A percentile compares a stretch with the other conserved stretches of the same genome.
Evolutionary conservation across 495 filamentous ascomycete genomes (phyloP).

Genomic region (Penicillium roqueforti): DNA sequence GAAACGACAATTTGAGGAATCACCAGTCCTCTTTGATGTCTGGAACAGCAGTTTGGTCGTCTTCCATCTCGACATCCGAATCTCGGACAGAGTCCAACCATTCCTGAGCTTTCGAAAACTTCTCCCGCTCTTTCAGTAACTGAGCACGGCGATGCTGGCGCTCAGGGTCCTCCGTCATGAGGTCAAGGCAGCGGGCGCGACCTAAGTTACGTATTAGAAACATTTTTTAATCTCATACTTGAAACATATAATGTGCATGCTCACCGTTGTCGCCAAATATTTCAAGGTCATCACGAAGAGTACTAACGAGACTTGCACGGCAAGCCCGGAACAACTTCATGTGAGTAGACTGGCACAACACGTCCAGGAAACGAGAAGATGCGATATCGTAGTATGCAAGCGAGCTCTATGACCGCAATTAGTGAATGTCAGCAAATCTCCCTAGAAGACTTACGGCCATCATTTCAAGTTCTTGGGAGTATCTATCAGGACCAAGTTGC

Average conservation of each 20-base stretch:
- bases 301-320: slow-evolving; percentile 29
- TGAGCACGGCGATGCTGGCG: slow-evolving; percentile 35
- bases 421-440: background rate
- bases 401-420: slow-evolving; percentile 27
- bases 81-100: slow-evolving; percentile 30
- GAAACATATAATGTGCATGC: background rate
- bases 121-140: slow-evolving; percentile 41
- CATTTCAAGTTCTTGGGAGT: slow-evolving; percentile 43
- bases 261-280: slow-evolving; percentile 39
- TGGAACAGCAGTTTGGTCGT: background rate
- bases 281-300: slow-evolving; percentile 33
- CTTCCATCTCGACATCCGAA: slow-evolving; percentile 19
- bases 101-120: slow-evolving; percentile 42
- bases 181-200: slow-evolving; percentile 16
- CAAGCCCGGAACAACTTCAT: slow-evolving; percentile 45
- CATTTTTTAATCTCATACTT: background rate
- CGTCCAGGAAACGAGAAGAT: slow-evolving; percentile 45
- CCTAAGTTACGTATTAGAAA: slow-evolving; percentile 9
- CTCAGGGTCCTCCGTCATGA: slow-evolving; percentile 48
- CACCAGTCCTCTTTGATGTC: background rate
- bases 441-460: slow-evolving; percentile 42
- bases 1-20: background rate
- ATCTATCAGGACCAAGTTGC: slow-evolving; percentile 42
- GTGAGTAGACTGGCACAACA: slow-evolving; percentile 44
- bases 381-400: slow-evolving; percentile 54